A percentile compares a stretch with the other conserved stretches of the same genome.
Conservation (phyloP, 768 basidiomycete species). For the Plicaturopsis crispa region DNA sequence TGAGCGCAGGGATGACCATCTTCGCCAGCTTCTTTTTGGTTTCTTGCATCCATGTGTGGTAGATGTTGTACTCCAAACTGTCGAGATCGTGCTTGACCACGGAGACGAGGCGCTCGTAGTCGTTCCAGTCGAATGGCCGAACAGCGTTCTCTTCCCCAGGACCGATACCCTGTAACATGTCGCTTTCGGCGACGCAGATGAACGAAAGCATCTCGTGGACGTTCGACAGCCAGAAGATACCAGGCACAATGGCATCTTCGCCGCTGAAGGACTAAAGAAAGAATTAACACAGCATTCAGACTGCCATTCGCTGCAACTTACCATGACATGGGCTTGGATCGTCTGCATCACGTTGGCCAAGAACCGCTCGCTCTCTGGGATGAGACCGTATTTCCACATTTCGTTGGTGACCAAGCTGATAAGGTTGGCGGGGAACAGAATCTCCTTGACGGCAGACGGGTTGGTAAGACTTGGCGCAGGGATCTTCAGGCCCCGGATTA, state of each 20-base stretch:
- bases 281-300: conserved; percentile 2
- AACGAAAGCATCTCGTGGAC: conserved; percentile 99
- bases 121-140: conserved; percentile 92
- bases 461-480: conserved; percentile 85
- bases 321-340: conserved; percentile 97
- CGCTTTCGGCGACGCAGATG: conserved; percentile 97
- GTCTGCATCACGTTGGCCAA: conserved; percentile 98
- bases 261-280: conserved; percentile 68
- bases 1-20: conserved; percentile 98
- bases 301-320: too few species aligned
- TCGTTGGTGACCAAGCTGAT: conserved; percentile 98
- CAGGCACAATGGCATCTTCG: conserved; percentile 93
- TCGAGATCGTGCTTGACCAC: conserved; percentile 99
- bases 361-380: conserved; percentile 95
- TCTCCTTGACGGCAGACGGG: conserved; percentile 93
- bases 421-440: conserved; percentile 97
- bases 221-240: conserved; percentile 99
- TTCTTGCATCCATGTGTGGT: conserved; percentile 99
- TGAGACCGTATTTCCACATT: conserved; percentile 99
- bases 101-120: conserved; percentile 94
- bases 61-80: conserved; percentile 98
- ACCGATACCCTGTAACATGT: conserved; percentile 96
- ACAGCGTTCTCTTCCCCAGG: conserved; percentile 91
- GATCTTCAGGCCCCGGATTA: conserved; percentile 89
- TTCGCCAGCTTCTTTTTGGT: conserved; percentile 93